Base-by-base conservation (phyloP, 2,329 filamentous ascomycete species). In the Pseudogymnoascus sp. region DNA sequence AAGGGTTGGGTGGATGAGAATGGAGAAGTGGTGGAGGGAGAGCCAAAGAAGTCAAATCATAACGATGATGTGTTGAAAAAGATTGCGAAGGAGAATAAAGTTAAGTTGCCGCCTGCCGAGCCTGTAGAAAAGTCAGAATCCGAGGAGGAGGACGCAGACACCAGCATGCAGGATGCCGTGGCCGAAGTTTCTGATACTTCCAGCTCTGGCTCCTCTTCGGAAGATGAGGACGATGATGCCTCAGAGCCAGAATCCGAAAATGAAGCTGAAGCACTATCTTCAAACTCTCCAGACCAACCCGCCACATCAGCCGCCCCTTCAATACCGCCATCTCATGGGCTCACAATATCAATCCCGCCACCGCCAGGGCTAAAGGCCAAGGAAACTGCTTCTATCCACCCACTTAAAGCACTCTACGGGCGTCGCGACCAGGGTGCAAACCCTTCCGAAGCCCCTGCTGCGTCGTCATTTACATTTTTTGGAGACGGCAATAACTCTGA, bases 391-490 rank as follows among this genome's bases (percentile, higher is more conserved):
- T 79, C 83, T 66, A 79, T 96, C 0, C 93, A 97, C 69, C 93
- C 95, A 0, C 82, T 97, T 1, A 93, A 97, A 78, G 91, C 91
- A 0, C 83, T 97, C 2, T 99, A 96, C 81, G 97, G 97, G 77
- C 85, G 85, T 3, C 76, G 84, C 0, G 82, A 84, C 74, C 78
- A 34, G 74, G 61, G 75, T 63, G 37, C 73, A 66, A 67, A 80
- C 71, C 63, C 73, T 72, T 25, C 77, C 69, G 61, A 68, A 59
- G 65, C 73, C 37, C 65, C 79, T 78, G 69, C 83, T 77, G 65
- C 84, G 73, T 62, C 88, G 78, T 69, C 79, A 9, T 96, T 97
- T 75, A 91, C 82, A 72, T 97, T 97, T 77, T 96, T 96, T 72
- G 80, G 77, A 23, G 77, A 77, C n/a, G 80, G 77, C 6, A 78